Evolutionary conservation across 768 basidiomycete genomes (phyloP).

Genomic region (Lactarius sp.): DNA sequence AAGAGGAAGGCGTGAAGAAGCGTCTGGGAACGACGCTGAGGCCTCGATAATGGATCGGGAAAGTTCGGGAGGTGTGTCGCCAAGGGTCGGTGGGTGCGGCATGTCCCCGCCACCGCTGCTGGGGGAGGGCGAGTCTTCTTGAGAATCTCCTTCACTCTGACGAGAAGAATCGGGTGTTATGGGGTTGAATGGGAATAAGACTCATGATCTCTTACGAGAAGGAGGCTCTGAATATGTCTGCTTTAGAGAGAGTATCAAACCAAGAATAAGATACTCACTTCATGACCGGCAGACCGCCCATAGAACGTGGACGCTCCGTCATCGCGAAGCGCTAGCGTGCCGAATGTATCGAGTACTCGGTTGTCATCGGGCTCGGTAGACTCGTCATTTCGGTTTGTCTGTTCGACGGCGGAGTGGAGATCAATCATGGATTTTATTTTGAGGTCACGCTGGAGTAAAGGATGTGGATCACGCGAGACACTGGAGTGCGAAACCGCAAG

Average conservation of each 20-base stretch:
- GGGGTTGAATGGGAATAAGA: not conserved
- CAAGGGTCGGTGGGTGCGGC: not conserved
- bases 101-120: not conserved
- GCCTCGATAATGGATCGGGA: conserved; percentile 8
- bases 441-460: conserved; percentile 54
- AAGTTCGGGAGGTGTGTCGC: conserved; percentile 1
- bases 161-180: not conserved
- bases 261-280: conserved; percentile 41
- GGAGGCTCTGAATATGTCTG: conserved; percentile 5
- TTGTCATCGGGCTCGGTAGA: conserved; percentile 32
- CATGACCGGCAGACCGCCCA: conserved; percentile 65
- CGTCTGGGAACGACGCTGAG: conserved; percentile 14
- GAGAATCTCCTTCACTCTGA: conserved; percentile 14
- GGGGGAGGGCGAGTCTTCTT: not conserved
- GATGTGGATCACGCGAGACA: conserved; percentile 48
- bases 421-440: conserved; percentile 68
- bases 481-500: conserved; percentile 48
- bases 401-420: conserved; percentile 52
- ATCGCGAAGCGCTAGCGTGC: conserved; percentile 62
- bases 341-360: conserved; percentile 63
- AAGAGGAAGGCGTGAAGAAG: conserved; percentile 5
- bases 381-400: conserved; percentile 33
- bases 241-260: not conserved
- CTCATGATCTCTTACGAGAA: conserved; percentile 18
- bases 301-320: conserved; percentile 69